These are phyloP conservation scores for Hypoxylon sp. DNA, from an alignment of 2,329 filamentous ascomycete species.

Conservation along the genomic window DNA sequence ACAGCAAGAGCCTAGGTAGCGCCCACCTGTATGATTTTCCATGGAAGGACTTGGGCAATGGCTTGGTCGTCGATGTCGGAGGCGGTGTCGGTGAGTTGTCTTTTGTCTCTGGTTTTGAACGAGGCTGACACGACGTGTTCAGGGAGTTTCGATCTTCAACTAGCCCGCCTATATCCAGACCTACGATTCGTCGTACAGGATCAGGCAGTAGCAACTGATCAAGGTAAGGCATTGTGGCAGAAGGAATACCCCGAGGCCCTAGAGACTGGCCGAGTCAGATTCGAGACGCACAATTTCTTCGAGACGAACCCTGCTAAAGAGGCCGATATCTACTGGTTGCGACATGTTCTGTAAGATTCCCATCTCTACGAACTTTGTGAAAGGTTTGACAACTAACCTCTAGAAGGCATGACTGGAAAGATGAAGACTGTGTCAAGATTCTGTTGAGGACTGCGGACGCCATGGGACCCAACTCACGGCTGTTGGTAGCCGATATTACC, in stretches of 20 bases:
- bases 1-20: slow-evolving; percentile 34
- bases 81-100: slow-evolving; percentile 34
- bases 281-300: slow-evolving; percentile 44
- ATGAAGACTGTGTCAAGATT: slow-evolving; percentile 26
- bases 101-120: background rate
- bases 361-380: background rate
- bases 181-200: slow-evolving; percentile 33
- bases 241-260: slow-evolving; percentile 33
- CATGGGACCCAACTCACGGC: slow-evolving; percentile 29
- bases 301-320: slow-evolving; percentile 39
- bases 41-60: slow-evolving; percentile 28
- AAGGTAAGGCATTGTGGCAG: slow-evolving; percentile 31
- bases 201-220: slow-evolving; percentile 20
- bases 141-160: slow-evolving; percentile 30
- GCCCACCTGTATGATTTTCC: slow-evolving; percentile 35
- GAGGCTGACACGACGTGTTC: slow-evolving; percentile 8
- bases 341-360: slow-evolving; percentile 30
- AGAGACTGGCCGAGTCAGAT: slow-evolving; percentile 28
- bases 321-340: slow-evolving; percentile 43
- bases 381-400: slow-evolving; percentile 16
- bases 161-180: slow-evolving; percentile 30
- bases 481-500: slow-evolving; percentile 35
- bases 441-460: slow-evolving; percentile 24
- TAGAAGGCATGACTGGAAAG: slow-evolving; percentile 34
- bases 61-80: slow-evolving; percentile 33